Base-by-base conservation (phyloP, 2,329 filamentous ascomycete species). In the Capronia epimyces region DNA sequence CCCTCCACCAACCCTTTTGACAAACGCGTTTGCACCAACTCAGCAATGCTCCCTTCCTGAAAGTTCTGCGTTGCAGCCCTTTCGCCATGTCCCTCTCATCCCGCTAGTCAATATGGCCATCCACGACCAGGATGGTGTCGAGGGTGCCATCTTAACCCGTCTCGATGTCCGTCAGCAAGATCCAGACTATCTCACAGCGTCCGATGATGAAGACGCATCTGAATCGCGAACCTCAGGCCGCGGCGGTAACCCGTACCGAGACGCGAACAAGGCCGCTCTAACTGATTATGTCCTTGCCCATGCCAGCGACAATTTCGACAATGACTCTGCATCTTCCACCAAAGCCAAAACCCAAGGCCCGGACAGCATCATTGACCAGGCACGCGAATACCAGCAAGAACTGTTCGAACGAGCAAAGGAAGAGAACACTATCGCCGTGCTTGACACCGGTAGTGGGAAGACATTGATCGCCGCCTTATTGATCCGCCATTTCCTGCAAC, bases 391-490 rank as follows among this genome's bases (percentile, higher is more conserved):
- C 63, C 93, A 98, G 66, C 73, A 87, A 10, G 91, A 97, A 65
- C 77, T 98, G 0, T 97, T 93, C 63, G 88, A 96, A 66, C 80
- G 80, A 57, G 91, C 93, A 3, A 95, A 93, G 64, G 65, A 78
- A 45, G 79, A 84, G 60, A 98, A 98, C 64, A 86, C 84, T 6
- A 95, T 98, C 60, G 90, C 93, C 1, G 93, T 98, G 1, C 56
- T 34, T 16, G 44, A 40, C n/a, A 47, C 52, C 84, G 86, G 93
- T 10, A 89, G 89, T 2, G 93, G 93, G 2, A 98, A 98, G 70
- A 98, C 93, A 0, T 75, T 96, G n/a, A 96, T 98, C 60, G 90
- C 93, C 0, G 89, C 88, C 1, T 76, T 97, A 2, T 75, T 98
- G 3, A 76, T 97, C 20, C 81, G 83, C 32, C 80, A 94, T 65